phyloP scores from a whole-genome alignment of 1,284 basidiomycete species.

The Cerioporus squamosus region DNA sequence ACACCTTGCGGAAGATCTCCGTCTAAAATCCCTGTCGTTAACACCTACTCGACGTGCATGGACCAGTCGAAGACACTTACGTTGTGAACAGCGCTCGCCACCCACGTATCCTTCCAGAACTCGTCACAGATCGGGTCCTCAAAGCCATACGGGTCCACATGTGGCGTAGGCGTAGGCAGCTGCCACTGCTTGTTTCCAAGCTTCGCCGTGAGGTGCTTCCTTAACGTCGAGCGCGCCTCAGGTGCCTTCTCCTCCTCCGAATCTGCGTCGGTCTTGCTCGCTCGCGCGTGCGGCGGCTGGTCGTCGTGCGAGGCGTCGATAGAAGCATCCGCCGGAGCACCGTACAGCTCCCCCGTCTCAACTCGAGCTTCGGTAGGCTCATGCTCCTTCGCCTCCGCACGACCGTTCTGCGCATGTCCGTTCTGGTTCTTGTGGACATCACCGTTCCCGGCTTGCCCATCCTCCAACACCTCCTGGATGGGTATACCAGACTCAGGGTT shows the following conservation, averaged over 20 bases:
- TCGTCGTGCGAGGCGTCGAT: constrained; percentile 47
- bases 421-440: constrained; percentile 7
- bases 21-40: constrained; percentile 55
- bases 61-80: constrained; percentile 47
- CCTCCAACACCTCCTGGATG: constrained; percentile 28
- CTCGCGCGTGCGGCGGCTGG: constrained; percentile 47
- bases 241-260: constrained; percentile 58
- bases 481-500: constrained; percentile 41
- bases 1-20: constrained; percentile 92
- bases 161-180: constrained; percentile 69
- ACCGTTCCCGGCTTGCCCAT: background rate
- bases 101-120: constrained; percentile 92
- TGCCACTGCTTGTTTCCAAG: constrained; percentile 59
- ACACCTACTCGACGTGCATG: constrained; percentile 1
- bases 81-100: constrained; percentile 83
- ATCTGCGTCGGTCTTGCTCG: constrained; percentile 48
- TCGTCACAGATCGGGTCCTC: constrained; percentile 85
- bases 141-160: constrained; percentile 78
- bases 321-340: constrained; percentile 60
- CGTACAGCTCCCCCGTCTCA: constrained; percentile 48
- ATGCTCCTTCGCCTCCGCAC: constrained; percentile 9
- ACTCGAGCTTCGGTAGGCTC: constrained; percentile 42
- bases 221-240: constrained; percentile 51
- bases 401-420: too few species aligned
- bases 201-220: constrained; percentile 61